Conservation (phyloP, 2,329 filamentous ascomycete genomes). For the Endoconidiophora laricicola region DNA sequence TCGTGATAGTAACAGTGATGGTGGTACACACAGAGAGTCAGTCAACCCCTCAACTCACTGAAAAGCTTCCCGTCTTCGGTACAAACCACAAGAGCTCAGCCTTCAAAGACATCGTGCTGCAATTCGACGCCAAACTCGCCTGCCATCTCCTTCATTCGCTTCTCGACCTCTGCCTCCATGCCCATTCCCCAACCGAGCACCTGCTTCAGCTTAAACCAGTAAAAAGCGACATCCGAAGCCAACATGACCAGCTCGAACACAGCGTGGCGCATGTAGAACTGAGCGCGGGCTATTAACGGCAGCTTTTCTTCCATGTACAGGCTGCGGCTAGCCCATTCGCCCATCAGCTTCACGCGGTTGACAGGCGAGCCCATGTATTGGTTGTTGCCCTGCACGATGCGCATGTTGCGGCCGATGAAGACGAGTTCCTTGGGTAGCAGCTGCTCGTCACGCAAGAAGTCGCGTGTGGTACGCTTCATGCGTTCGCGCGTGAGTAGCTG, state of each 20-base stretch:
- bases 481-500: constrained; percentile 80
- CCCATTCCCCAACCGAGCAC: constrained; percentile 59
- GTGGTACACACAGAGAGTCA: too few relatives aligned
- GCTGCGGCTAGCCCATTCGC: constrained; percentile 71
- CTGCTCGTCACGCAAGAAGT: constrained; percentile 66
- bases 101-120: constrained; percentile 77
- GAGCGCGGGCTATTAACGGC: constrained; percentile 41
- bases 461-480: constrained; percentile 51
- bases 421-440: constrained; percentile 84
- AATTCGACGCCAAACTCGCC: constrained; percentile 85
- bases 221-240: constrained; percentile 67
- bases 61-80: too few relatives aligned
- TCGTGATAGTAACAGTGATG: too few relatives aligned
- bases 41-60: too few relatives aligned
- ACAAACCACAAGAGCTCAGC: constrained; percentile 26
- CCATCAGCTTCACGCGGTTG: constrained; percentile 87
- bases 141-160: constrained; percentile 71
- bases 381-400: constrained; percentile 87
- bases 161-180: constrained; percentile 90
- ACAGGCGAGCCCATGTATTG: constrained; percentile 80
- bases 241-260: constrained; percentile 68
- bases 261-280: constrained; percentile 59
- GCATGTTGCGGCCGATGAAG: constrained; percentile 80
- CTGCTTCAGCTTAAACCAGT: constrained; percentile 62
- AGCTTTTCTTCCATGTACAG: constrained; percentile 60